phyloP scores from a whole-genome alignment of 306 rosid species.

The Boehmeria nivea region DNA sequence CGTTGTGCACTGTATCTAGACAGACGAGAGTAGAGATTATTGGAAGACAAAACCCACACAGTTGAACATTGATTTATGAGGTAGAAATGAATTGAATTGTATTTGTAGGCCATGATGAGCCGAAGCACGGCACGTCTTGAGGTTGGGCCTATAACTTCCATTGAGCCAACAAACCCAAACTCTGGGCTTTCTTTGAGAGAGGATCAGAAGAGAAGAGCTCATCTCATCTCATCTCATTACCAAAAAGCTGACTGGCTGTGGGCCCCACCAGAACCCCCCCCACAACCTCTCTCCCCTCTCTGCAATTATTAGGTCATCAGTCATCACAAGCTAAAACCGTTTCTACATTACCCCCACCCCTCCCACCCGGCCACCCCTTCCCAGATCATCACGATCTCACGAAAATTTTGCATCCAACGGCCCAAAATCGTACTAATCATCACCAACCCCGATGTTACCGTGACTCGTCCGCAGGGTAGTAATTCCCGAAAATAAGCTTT shows the following conservation, averaged over 20 bases:
- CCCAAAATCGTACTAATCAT: background rate
- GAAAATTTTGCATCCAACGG: slow-evolving; percentile 4
- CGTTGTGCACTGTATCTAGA: slow-evolving; percentile 1
- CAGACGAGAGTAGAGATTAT: background rate
- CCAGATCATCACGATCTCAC: background rate
- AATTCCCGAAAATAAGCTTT: background rate
- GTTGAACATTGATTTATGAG: background rate
- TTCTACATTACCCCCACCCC: slow-evolving; percentile 26
- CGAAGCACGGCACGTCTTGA: no score
- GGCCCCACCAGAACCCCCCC: slow-evolving; percentile 35
- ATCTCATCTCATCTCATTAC: no score
- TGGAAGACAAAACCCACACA: background rate
- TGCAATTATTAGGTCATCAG: slow-evolving; percentile 45
- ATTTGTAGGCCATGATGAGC: background rate
- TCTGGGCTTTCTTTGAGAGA: slow-evolving; percentile 2
- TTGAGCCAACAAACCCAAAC: background rate
- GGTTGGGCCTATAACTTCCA: background rate
- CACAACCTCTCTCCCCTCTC: background rate
- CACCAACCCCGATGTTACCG: background rate
- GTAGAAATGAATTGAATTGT: slow-evolving; percentile 3
- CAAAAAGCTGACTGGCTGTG: background rate
- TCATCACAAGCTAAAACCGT: slow-evolving; percentile 22
- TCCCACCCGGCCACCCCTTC: background rate
- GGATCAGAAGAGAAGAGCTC: background rate
- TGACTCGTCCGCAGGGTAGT: background rate